phyloP scores from a whole-genome alignment of 176 grass and related monocot genomes.

The Bromus sterilis region DNA sequence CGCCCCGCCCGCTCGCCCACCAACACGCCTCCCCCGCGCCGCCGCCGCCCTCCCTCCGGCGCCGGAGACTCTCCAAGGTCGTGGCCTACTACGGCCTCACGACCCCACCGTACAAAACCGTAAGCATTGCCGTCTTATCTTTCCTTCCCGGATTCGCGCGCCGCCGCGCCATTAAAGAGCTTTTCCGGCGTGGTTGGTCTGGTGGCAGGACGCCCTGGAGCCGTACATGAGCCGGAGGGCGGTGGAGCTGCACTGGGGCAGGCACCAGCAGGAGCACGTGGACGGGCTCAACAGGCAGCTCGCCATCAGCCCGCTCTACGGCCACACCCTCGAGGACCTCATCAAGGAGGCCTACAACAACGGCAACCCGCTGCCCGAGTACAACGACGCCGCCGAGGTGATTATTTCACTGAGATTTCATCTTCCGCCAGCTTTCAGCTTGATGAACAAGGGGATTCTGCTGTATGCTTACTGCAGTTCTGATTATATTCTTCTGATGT shows the following conservation, averaged over 20 bases:
- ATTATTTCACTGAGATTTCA: neutral
- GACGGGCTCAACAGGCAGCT: conserved; percentile 76
- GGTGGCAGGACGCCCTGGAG: conserved; percentile 76
- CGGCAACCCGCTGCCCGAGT: conserved; percentile 79
- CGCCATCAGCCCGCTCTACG: conserved; percentile 62
- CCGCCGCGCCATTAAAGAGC: neutral
- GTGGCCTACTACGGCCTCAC: conserved; percentile 67
- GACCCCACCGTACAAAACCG: conserved; percentile 72
- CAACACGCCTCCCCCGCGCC: neutral
- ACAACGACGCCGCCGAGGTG: conserved; percentile 78
- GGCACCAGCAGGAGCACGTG: conserved; percentile 62
- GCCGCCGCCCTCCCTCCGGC: neutral
- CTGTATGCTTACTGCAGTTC: neutral
- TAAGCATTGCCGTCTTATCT: neutral
- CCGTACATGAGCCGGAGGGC: conserved; percentile 84
- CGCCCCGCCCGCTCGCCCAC: neutral
- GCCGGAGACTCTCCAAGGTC: conserved; percentile 33
- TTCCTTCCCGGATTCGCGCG: neutral
- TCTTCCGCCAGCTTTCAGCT: neutral
- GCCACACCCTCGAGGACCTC: conserved; percentile 76
- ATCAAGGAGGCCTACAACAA: conserved; percentile 96
- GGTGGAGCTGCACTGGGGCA: conserved; percentile 81
- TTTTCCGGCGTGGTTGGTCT: too few species aligned
- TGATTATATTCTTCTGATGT: neutral
- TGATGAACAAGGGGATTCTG: neutral